Base-by-base conservation (phyloP, 1,139 yeast species). In the Geotrichum histeridarum region DNA sequence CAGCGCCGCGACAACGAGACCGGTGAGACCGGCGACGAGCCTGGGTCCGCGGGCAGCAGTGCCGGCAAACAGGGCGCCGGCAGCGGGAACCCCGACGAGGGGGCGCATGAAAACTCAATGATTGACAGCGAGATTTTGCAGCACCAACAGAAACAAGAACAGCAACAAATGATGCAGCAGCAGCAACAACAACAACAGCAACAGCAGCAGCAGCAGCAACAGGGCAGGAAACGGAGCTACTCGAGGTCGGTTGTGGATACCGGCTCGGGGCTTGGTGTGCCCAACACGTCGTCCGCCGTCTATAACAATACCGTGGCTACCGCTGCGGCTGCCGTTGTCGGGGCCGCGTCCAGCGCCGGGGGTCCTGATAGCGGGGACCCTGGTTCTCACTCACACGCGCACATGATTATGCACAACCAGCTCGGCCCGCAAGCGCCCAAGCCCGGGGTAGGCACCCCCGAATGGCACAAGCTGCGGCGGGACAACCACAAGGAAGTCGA, bases 401-500 rank as follows among this genome's bases (percentile, higher is more conserved):
- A 51, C 31, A n/a, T 45, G 42, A 22, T 41, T 11, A 33, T 42
- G 41, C 51, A 46, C 27, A 32, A 32, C 42, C 42, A 42, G 39
- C 43, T 27, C 35, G 50, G 31, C 27, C 22, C 50, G 8, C 50
- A 39, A 14, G 39, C 22, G 7, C 37, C 49, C 33, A 72, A 73
- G 56, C 77, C 80, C 14, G 69, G 83, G 77, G 63, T 75, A 65
- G 64, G 86, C 9, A 74, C 88, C 18, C 94, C 86, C 33, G 96
- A 88, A 70, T 90, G 96, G 95, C 91, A 86, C 67, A 80, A 80
- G 62, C 80, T 82, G 67, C 81, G 97, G 63, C 84, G 87, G 64
- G 88, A 87, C 64, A 91, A 89, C 70, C 99, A 93, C 74, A 93
- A 93, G 72, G 99, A 94, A 72, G 99, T 93, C 33, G 99, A 93